Percentiles rank a stretch among this genome's conserved stretches.
Conservation (phyloP, 2,329 filamentous ascomycete species). For the Rutstroemia sydowiana region DNA sequence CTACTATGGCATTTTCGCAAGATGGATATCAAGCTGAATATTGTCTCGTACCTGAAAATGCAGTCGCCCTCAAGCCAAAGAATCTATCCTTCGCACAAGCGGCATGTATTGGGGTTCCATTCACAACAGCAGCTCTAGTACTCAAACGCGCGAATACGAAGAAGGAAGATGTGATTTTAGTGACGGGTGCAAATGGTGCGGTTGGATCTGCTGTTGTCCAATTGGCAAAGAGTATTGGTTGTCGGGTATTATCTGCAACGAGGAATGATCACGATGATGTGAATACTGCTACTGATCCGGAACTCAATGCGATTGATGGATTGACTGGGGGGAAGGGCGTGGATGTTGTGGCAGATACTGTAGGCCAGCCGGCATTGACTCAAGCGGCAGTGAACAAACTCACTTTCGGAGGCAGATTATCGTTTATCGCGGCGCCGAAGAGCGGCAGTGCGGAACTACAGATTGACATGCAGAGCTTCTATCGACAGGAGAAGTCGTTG, state of each 20-base stretch:
- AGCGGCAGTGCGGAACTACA: slow-evolving; percentile 15
- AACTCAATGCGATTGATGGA: slow-evolving; percentile 11
- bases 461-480: slow-evolving; percentile 24
- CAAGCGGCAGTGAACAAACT: slow-evolving; percentile 17
- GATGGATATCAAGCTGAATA: slow-evolving; percentile 23
- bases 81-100: slow-evolving; percentile 18
- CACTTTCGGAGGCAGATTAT: slow-evolving; percentile 16
- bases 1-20: slow-evolving; percentile 18
- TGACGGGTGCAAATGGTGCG: slow-evolving; percentile 22
- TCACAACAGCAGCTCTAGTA: slow-evolving; percentile 19
- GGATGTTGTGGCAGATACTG: slow-evolving; percentile 24
- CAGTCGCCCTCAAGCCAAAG: slow-evolving; percentile 19
- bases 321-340: slow-evolving; percentile 20
- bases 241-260: slow-evolving; percentile 15
- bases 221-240: slow-evolving; percentile 16
- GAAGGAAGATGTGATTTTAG: slow-evolving; percentile 18
- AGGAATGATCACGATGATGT: slow-evolving; percentile 19
- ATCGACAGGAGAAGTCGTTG: slow-evolving; percentile 19
- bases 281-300: slow-evolving; percentile 20
- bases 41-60: slow-evolving; percentile 16
- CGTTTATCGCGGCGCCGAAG: slow-evolving; percentile 22
- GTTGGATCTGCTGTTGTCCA: slow-evolving; percentile 23
- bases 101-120: slow-evolving; percentile 22
- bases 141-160: slow-evolving; percentile 12
- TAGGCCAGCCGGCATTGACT: slow-evolving; percentile 20